Percentiles rank a stretch among this genome's conserved stretches.
Evolutionary conservation across 2,329 filamentous ascomycete genomes (phyloP).

Genomic region (Pseudocercospora vitis): DNA sequence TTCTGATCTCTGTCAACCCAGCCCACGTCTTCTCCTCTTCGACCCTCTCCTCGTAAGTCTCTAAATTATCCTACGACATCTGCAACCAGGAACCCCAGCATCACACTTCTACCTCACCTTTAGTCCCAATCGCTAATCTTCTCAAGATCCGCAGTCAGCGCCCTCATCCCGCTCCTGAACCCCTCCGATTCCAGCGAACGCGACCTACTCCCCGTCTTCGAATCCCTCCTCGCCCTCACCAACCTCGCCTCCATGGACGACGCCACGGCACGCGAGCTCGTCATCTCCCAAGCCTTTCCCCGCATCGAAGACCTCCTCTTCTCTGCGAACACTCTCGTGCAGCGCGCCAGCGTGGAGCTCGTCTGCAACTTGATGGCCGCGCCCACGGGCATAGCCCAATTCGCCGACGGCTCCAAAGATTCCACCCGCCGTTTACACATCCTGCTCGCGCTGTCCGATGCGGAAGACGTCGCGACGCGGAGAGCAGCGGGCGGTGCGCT

Average conservation of each 20-base stretch:
- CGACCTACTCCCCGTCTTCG: slow-evolving; percentile 85
- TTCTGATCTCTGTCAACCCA: slow-evolving; percentile 63
- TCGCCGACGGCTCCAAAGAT: slow-evolving; percentile 65
- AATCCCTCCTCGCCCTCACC: slow-evolving; percentile 85
- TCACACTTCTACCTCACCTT: too few relatives aligned
- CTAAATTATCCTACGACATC: too few relatives aligned
- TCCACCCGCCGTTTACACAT: slow-evolving; percentile 77
- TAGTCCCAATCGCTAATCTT: slow-evolving; percentile 67
- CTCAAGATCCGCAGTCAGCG: slow-evolving; percentile 75
- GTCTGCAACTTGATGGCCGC: slow-evolving; percentile 84
- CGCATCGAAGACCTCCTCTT: slow-evolving; percentile 83
- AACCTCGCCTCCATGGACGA: slow-evolving; percentile 81
- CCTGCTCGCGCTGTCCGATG: slow-evolving; percentile 81
- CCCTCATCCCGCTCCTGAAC: slow-evolving; percentile 72
- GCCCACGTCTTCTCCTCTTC: slow-evolving; percentile 84
- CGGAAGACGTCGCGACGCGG: slow-evolving; percentile 75
- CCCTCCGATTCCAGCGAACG: slow-evolving; percentile 60
- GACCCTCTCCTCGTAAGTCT: too few relatives aligned
- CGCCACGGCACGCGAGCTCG: slow-evolving; percentile 60
- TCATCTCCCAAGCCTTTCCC: slow-evolving; percentile 68
- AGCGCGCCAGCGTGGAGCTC: slow-evolving; percentile 81
- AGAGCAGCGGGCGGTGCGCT: slow-evolving; percentile 85
- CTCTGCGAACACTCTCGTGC: slow-evolving; percentile 70
- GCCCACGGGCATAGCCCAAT: slow-evolving; percentile 65
- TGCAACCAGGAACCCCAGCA: too few relatives aligned